Conservation (phyloP, 805 yeast species). For the Wickerhamiella cacticola region DNA sequence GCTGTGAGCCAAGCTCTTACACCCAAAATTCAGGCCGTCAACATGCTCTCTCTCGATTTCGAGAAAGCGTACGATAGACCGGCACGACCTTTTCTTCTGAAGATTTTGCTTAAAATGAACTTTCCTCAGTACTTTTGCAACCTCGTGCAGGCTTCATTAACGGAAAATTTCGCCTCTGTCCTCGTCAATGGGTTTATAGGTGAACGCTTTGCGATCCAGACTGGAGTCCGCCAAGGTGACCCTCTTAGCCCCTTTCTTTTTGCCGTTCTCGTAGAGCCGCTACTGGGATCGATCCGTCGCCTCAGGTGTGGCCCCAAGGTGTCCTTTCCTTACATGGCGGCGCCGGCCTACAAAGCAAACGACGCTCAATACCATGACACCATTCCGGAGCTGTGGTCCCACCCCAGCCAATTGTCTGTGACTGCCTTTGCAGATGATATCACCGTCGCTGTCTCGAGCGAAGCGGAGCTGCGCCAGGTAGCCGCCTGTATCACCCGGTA, state of each 20-base stretch:
- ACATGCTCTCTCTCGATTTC: background rate
- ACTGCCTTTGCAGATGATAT: conserved; percentile 6
- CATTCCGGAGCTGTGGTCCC: too few species aligned
- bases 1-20: background rate
- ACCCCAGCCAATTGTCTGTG: background rate
- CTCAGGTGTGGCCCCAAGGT: background rate
- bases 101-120: background rate
- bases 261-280: background rate
- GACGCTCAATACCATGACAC: background rate
- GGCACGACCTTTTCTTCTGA: background rate
- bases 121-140: background rate
- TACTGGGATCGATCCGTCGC: background rate
- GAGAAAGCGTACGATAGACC: conserved; percentile 1
- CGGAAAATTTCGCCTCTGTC: background rate
- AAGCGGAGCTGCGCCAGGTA: background rate
- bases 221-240: conserved; percentile 9
- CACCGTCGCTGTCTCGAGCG: background rate
- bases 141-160: background rate
- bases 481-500: background rate
- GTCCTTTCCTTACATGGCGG: background rate
- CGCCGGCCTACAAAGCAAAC: background rate
- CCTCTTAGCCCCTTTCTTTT: background rate
- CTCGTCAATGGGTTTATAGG: background rate
- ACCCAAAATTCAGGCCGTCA: background rate
- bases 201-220: background rate